phyloP scores from a whole-genome alignment of 2,329 filamentous ascomycete genomes.

The Didymella keratinophila region DNA sequence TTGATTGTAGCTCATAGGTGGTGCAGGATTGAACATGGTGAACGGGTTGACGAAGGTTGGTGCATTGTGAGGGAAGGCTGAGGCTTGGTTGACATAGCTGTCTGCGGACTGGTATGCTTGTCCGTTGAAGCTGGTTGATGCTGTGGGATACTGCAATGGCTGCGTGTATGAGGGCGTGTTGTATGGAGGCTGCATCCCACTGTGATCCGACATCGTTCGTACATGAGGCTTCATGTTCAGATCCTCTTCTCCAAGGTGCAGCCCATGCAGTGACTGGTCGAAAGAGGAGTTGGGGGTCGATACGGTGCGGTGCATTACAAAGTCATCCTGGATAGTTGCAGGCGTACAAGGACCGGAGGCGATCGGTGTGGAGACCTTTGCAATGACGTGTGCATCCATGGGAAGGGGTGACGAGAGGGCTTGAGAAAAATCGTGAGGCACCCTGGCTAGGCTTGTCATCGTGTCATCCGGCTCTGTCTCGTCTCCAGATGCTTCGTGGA shows the following conservation, averaged over 20 bases:
- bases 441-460: conserved; percentile 1
- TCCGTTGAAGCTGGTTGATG: conserved; percentile 10
- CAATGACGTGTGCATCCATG: neutral
- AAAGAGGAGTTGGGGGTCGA: conserved; percentile 20
- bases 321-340: conserved; percentile 3
- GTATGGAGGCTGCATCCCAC: conserved; percentile 5
- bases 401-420: conserved; percentile 3
- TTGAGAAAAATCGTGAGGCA: neutral
- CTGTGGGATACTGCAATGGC: conserved; percentile 15
- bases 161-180: conserved; percentile 11
- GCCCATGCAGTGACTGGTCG: conserved; percentile 15
- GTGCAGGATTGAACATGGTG: conserved; percentile 10
- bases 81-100: conserved; percentile 7
- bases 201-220: conserved; percentile 9
- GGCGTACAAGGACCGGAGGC: conserved; percentile 12
- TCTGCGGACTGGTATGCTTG: conserved; percentile 6
- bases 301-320: conserved; percentile 5
- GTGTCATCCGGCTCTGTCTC: conserved; percentile 38
- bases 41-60: conserved; percentile 21
- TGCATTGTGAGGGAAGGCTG: conserved; percentile 1
- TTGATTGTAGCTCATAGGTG: conserved; percentile 14
- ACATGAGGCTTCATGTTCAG: conserved; percentile 21
- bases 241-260: conserved; percentile 13
- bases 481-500: conserved; percentile 24
- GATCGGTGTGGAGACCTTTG: neutral